A percentile compares a stretch with the other conserved stretches of the same genome.
Conservation (phyloP, 208 protist genomes). For the Wallacemonas sp. region DNA sequence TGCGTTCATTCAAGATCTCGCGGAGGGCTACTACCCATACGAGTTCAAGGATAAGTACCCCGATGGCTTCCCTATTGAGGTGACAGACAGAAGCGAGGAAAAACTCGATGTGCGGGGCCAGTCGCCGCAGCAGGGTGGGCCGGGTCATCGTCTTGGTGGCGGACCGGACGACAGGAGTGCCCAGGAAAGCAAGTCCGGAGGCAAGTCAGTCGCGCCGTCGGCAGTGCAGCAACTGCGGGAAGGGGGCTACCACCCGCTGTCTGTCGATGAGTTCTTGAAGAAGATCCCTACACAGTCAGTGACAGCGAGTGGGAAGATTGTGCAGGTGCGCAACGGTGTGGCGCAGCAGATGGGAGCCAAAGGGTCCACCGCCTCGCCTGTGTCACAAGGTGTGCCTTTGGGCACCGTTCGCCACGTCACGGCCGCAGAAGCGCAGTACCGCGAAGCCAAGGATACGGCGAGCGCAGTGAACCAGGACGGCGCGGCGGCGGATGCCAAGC, state of each 20-base stretch:
- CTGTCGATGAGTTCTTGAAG: conserved; percentile 59
- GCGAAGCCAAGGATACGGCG: neutral
- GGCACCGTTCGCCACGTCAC: conserved; percentile 46
- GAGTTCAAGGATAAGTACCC: conserved; percentile 93
- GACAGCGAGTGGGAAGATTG: conserved; percentile 64
- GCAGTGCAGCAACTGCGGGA: conserved; percentile 10
- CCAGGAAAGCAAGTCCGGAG: no score
- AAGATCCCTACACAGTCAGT: conserved; percentile 61
- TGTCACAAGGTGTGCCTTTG: neutral
- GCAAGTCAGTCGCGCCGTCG: no score
- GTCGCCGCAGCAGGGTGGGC: neutral
- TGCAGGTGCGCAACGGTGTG: conserved; percentile 61
- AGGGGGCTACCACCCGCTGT: conserved; percentile 24
- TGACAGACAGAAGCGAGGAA: conserved; percentile 64
- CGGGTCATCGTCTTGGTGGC: conserved; percentile 29
- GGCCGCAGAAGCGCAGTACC: conserved; percentile 37
- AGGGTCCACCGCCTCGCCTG: no score
- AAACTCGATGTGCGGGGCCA: conserved; percentile 2
- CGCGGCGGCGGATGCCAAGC: neutral
- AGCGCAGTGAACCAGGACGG: neutral
- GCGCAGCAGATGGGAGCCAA: conserved; percentile 42
- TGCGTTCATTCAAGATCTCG: conserved; percentile 85
- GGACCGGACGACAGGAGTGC: neutral
- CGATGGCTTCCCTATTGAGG: conserved; percentile 87
- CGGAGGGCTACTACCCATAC: conserved; percentile 94